Base-by-base conservation (phyloP, 257 asterid species). In the Solanum virginianum region DNA sequence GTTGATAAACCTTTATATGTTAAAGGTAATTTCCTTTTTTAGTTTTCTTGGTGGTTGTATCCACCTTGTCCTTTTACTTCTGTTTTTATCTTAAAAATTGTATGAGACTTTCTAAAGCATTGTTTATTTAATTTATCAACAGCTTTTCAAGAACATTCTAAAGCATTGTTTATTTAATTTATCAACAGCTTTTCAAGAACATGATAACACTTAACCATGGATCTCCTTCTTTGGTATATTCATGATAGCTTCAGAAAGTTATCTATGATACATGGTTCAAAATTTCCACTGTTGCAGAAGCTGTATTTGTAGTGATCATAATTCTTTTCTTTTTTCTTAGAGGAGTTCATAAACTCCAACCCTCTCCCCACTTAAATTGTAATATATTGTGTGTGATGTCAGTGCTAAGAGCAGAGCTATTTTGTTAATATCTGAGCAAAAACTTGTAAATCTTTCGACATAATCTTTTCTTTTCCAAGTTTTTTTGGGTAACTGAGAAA, bases 1-100 rank as follows among this genome's bases (percentile, higher is more conserved):
- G 92, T 90, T 82, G 98, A 97, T 68, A 97, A 94, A 88, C 98
- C 98, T 4, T 91, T 97, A 85, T 95, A 90, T 87, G 99, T 97
- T 81, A 97, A 95, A 94, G 97, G 99, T 95, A 85, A 85, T 83
- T 85, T 65, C 85, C 32, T 13, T 83, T 49, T 70, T 18, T 47
- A 63, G 39, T 26, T 15, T 15, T 79, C 60, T 79, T 53, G 65
- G 24, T 79, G 83, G 29, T 43, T 53, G 22, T 51, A 51, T 53
- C 65, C 83, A 53, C 83, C 83, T 53, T 75, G 22, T 16, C 83
- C 83, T 53, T 79, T 26, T 49, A 79, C 65, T 29, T 79, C 17
- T 79, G 65, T 53, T 79, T 53, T 79, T 53, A 79, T 53, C 43
- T 79, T 15, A 79, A 53, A 49, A 79, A 10, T 79, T 15, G 83